Base-by-base conservation (phyloP, 495 filamentous ascomycete species). In the Podospora conica region DNA sequence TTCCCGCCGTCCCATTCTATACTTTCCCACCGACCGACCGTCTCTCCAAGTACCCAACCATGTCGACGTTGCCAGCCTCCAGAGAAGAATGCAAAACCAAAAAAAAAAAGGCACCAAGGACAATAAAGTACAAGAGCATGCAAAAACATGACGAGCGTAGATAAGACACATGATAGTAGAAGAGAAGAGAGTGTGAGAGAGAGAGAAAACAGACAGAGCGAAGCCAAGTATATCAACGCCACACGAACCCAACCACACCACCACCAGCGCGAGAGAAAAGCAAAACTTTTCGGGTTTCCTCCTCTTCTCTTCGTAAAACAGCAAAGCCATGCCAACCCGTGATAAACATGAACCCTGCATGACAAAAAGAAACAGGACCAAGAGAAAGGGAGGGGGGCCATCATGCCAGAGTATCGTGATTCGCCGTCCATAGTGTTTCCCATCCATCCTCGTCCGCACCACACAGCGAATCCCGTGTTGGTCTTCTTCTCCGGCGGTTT, bases 201-300 rank as follows among this genome's bases (percentile, higher is more conserved):
- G 48, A 55, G 18, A 61, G 61, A 40, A 53, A 9, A 20, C 25
- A 22, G 12, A 58, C 22, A 58, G 8, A 55, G 21, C 23, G 25
- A 65, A 66, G 55, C n/a, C 29, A 66, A 31, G 15, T 48, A n/a
- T 48, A 48, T 15, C 40, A 48, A 48, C 40, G 40, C 40, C 40
- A 11, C 40, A 48, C 11, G 12, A 12, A 33, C 15, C 40, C 40
- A 18, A 48, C 33, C 33, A 48, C n/a, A 18, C 33, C 33, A 48
- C 33, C 33, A 10, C 25, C 3, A 27, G 15, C 33, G n/a, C 12
- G 28, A 63, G 15, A 20, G 66, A 57, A 20, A 69, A 57, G 22
- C 53, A 60, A 60, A 67, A 65, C 56, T 60, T 64, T 67, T 61
- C 58, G 64, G 24, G 55, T 20, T 55, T 28, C n/a, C 53, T 55